phyloP scores from a whole-genome alignment of 345 rosid genomes.

The Gossypium bickii region DNA sequence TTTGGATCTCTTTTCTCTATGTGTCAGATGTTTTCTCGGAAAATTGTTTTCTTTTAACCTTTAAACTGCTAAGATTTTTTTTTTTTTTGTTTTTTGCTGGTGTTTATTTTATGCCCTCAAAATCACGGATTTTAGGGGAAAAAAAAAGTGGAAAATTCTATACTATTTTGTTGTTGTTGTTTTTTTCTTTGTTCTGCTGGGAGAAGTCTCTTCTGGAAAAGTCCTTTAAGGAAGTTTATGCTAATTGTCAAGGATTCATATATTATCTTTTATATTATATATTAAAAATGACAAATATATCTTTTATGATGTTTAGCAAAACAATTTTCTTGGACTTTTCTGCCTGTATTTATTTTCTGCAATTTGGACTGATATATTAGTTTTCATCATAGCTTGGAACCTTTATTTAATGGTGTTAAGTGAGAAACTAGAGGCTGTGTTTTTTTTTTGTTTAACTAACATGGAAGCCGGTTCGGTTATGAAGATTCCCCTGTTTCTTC shows the following conservation, averaged over 20 bases:
- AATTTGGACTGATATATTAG: slow-evolving; percentile 11
- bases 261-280: neutral
- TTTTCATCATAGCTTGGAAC: slow-evolving; percentile 12
- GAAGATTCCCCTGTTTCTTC: slow-evolving; percentile 19
- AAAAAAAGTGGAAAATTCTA: neutral
- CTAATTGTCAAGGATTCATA: slow-evolving; percentile 10
- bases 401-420: slow-evolving; percentile 14
- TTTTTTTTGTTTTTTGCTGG: neutral
- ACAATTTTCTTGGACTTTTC: slow-evolving; percentile 25
- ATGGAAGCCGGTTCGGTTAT: slow-evolving; percentile 8
- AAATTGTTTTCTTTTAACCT: slow-evolving; percentile 2
- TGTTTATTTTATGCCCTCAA: neutral
- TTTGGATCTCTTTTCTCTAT: slow-evolving; percentile 24
- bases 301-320: slow-evolving; percentile 7
- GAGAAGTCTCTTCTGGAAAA: slow-evolving; percentile 5
- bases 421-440: neutral
- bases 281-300: slow-evolving; percentile 1
- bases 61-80: neutral
- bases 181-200: neutral
- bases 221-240: slow-evolving; percentile 14
- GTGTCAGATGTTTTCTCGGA: slow-evolving; percentile 30
- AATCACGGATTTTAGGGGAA: neutral
- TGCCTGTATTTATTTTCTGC: slow-evolving; percentile 24
- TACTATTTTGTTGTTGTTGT: neutral
- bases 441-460: neutral